Evolutionary conservation across 208 protist genomes (phyloP), one percentile per base, ranked within the genome.

Genomic region (Trypanosoma boissoni): DNA sequence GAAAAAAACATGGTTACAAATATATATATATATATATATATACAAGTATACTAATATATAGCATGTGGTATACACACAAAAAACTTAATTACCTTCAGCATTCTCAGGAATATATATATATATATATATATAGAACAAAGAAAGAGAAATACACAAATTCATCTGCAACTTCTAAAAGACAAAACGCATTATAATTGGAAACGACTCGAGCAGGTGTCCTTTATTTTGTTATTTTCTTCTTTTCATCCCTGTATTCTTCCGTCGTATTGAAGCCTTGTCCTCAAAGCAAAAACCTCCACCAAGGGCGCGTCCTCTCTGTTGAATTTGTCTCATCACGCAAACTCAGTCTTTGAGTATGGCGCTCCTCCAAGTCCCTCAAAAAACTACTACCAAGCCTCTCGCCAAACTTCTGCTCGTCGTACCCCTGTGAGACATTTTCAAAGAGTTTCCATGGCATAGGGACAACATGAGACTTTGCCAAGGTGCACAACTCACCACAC

Each of bases 391-490:
- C 8, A 34, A 73, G 10, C 18, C 58, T 66, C 32, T 72, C 41
- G 9, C 87, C 87, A 57, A 91, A 94, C 52, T 86, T 86, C 54
- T 94, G 81, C 48, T 84, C 83, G 45, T 95, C 85, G 68, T 91
- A 92, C 10, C 85, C 88, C 1, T 58, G 20, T 10, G 85, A 92
- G 34, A 95, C 59, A 43, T 57, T 68, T 54, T 91, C 74, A 58
- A 90, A 92, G 37, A 92, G 65, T 45, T 83, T 78, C 85, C 88
- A 95, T 44, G 88, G 88, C 72, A 95, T 90, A 21, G 85, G 82
- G 20, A 74, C 56, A 21, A 95, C 78, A 56, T 91, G 78, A 48
- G 78, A 86, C 68, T 91, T 91, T 50, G 84, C 88, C 43, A 95
- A 56, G 9, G 88, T 95, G 72, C 88, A 95, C 49, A 95, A 63